These are phyloP conservation scores for Didymellaceae sp. DNA, from an alignment of 2,329 filamentous ascomycete genomes.

Conservation along the genomic window DNA sequence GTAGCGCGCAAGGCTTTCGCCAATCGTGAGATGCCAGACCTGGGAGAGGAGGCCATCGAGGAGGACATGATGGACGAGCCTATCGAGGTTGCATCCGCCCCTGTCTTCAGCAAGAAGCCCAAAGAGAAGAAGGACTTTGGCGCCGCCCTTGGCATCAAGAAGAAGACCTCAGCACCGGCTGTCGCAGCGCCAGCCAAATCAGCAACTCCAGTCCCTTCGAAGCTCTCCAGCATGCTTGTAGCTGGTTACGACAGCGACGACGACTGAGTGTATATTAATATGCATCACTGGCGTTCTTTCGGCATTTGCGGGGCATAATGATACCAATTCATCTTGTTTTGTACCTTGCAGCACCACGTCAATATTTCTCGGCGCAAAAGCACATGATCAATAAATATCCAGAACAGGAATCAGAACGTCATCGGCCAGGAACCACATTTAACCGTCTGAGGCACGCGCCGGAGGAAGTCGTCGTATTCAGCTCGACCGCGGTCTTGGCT, in stretches of 20 bases:
- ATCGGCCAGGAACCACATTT: not conserved
- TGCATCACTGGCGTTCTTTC: not conserved
- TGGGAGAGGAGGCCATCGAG: slow-evolving; percentile 60
- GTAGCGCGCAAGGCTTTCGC: slow-evolving; percentile 80
- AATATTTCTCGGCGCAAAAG: not conserved
- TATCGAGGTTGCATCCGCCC: slow-evolving; percentile 47
- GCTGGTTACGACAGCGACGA: slow-evolving; percentile 42
- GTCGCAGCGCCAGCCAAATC: slow-evolving; percentile 17
- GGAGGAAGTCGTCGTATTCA: not conserved
- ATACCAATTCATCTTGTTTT: slow-evolving; percentile 4
- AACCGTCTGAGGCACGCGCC: not conserved
- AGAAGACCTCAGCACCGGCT: slow-evolving; percentile 30
- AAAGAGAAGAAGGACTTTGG: slow-evolving; percentile 89
- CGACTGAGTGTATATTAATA: not conserved
- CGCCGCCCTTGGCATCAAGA: slow-evolving; percentile 80
- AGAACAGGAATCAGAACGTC: not conserved
- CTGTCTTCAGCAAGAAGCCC: slow-evolving; percentile 74
- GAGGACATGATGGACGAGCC: slow-evolving; percentile 51
- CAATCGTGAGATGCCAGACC: slow-evolving; percentile 43
- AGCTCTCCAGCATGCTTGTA: slow-evolving; percentile 34
- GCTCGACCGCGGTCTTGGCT: slow-evolving; percentile 7
- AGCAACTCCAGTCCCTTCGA: slow-evolving; percentile 19
- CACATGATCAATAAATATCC: not conserved
- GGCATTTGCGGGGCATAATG: not conserved
- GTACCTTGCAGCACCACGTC: no score